Evolutionary conservation across 768 basidiomycete species (phyloP), one percentile per base, ranked within the genome.

Genomic region (Hericium alpestre): DNA sequence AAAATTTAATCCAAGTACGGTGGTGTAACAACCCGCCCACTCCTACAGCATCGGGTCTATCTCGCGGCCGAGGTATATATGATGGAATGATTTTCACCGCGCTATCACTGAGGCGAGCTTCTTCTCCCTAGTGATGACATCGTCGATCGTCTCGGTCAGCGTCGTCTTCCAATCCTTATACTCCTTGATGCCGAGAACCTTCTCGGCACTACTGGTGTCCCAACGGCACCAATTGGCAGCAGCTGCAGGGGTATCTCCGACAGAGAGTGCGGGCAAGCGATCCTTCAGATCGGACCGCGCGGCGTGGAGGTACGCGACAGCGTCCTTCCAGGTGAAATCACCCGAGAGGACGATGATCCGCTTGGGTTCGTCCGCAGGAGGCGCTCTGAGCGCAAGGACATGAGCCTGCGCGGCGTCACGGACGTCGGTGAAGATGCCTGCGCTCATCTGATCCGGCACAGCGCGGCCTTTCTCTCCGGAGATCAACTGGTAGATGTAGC

Each of bases 341-440:
- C 32, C 32, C 32, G 32, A 32, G 32, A 32, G 8, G 9, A 32
- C 32, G 6, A 32, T 32, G 32, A 32, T 32, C 32, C 32, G 60
- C 49, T 66, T 66, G 27, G 56, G 51, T n/a, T 38, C 53, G 27
- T 53, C 47, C 9, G 53, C 27, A 7, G 52, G 25, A 23, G 60
- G 23, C 46, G 53, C 58, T 18, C 39, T n/a, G 37, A 70, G 61
- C 38, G 67, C 65, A 22, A 53, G 53, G 15, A 68, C 58, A 49
- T 67, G 66, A 1, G 65, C 67, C 4, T 49, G 56, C 3, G 69
- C 68, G 20, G 65, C 68, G 50, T 69, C 68, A 2, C 61, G 56
- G 10, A 70, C 64, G 56, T 70, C 62, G 50, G 61, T 43, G 58
- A 41, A 55, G 32, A 8, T 7, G 66, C 39, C 59, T 58, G 6